Conservation (phyloP, 108 stramenopile genomes). For the Cyclotella baltica region DNA sequence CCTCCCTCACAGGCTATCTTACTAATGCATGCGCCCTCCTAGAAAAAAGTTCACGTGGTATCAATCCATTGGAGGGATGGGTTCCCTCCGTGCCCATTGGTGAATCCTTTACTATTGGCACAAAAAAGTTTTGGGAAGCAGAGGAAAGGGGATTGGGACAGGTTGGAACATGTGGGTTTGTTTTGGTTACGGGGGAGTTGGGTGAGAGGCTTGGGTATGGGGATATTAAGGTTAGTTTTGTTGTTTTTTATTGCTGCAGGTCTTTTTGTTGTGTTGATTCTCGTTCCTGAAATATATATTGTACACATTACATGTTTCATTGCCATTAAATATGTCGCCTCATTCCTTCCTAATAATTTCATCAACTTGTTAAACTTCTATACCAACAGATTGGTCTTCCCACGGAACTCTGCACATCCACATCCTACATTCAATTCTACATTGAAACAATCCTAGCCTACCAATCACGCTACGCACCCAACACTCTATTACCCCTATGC, state of each 20-base stretch:
- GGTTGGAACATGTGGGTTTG: slow-evolving; percentile 80
- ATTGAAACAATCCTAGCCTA: slow-evolving; percentile 92
- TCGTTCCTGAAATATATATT: no score
- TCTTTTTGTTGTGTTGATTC: background rate
- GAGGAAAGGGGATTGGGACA: slow-evolving; percentile 73
- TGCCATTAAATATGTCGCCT: no score
- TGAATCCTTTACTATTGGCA: slow-evolving; percentile 72
- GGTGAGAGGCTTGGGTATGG: slow-evolving; percentile 98
- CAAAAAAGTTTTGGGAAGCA: slow-evolving; percentile 58
- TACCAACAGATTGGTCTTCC: slow-evolving; percentile 90
- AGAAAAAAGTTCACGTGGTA: slow-evolving; percentile 71
- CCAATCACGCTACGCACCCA: slow-evolving; percentile 71
- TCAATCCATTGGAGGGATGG: slow-evolving; percentile 97
- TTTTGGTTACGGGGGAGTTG: slow-evolving; percentile 95
- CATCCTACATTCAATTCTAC: slow-evolving; percentile 93
- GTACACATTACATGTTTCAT: no score
- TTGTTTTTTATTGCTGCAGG: background rate
- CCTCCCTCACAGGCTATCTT: slow-evolving; percentile 72
- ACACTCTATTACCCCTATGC: slow-evolving; percentile 85
- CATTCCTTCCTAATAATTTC: no score
- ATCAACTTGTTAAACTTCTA: background rate
- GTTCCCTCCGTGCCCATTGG: slow-evolving; percentile 88
- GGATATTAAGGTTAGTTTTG: slow-evolving; percentile 90
- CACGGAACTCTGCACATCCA: slow-evolving; percentile 88
- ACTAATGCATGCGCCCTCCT: slow-evolving; percentile 61